Conservation (phyloP, 2,329 filamentous ascomycete genomes). For the Lecanicillium sp. region DNA sequence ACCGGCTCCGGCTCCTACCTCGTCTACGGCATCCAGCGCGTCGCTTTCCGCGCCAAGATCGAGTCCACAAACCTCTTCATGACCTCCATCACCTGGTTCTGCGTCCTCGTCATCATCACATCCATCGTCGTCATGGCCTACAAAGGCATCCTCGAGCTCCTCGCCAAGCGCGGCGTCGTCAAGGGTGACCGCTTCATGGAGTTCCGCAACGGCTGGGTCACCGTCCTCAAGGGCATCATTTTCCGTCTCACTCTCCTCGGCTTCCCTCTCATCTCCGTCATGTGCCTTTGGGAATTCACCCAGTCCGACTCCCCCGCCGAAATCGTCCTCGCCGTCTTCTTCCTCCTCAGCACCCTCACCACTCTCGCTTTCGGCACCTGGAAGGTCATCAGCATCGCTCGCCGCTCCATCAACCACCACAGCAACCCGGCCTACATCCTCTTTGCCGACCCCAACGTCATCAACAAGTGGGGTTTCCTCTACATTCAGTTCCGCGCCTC, state of each 20-base stretch:
- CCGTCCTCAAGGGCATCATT: slow-evolving; percentile 86
- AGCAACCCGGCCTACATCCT: slow-evolving; percentile 96
- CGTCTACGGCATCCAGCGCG: slow-evolving; percentile 80
- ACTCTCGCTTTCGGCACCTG: slow-evolving; percentile 80
- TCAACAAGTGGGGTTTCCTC: slow-evolving; percentile 98
- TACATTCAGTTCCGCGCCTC: slow-evolving; percentile 96
- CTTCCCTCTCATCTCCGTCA: slow-evolving; percentile 83
- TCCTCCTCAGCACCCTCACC: slow-evolving; percentile 72
- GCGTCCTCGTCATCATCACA: slow-evolving; percentile 72
- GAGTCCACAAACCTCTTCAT: slow-evolving; percentile 91
- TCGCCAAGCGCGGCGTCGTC: slow-evolving; percentile 70
- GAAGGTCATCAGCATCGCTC: slow-evolving; percentile 86
- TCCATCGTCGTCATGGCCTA: slow-evolving; percentile 67
- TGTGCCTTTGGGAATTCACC: slow-evolving; percentile 92
- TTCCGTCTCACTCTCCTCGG: slow-evolving; percentile 87
- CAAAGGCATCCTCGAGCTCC: slow-evolving; percentile 74
- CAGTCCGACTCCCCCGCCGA: slow-evolving; percentile 77
- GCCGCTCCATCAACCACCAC: slow-evolving; percentile 83
- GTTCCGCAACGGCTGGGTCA: slow-evolving; percentile 91
- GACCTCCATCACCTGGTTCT: slow-evolving; percentile 84
- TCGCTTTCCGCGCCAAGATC: slow-evolving; percentile 78
- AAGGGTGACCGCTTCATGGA: slow-evolving; percentile 82
- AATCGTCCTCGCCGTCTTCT: slow-evolving; percentile 81
- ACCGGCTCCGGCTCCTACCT: slow-evolving; percentile 50
- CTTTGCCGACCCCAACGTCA: slow-evolving; percentile 85